Conservation (phyloP, 495 filamentous ascomycete species). For the Neurospora sp. region DNA sequence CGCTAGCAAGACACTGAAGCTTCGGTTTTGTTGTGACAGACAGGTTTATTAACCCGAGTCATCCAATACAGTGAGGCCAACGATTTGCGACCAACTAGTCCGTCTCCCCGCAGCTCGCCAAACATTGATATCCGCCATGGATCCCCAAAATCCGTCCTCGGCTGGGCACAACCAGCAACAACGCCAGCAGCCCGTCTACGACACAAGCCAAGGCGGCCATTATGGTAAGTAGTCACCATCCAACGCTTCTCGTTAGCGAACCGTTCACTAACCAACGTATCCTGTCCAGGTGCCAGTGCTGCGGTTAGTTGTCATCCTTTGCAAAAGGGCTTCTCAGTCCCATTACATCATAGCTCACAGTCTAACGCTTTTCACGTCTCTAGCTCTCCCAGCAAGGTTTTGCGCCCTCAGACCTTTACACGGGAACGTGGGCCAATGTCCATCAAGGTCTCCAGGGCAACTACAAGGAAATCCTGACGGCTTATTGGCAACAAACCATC, state of each 20-base stretch:
- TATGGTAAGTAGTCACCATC: slow-evolving; percentile 57
- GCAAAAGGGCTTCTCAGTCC: not conserved
- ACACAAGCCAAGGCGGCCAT: slow-evolving; percentile 73
- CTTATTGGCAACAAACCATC: slow-evolving; percentile 98
- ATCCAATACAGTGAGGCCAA: not conserved
- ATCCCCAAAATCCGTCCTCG: slow-evolving; percentile 35
- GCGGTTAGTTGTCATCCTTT: slow-evolving; percentile 45
- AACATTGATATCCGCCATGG: slow-evolving; percentile 26
- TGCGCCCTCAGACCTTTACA: slow-evolving; percentile 81
- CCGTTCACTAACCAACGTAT: slow-evolving; percentile 11
- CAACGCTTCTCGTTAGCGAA: not conserved
- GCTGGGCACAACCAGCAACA: slow-evolving; percentile 24
- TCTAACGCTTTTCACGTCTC: slow-evolving; percentile 6
- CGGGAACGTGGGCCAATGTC: slow-evolving; percentile 91
- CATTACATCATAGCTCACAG: slow-evolving; percentile 2
- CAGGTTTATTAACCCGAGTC: not conserved
- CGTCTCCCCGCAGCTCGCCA: not conserved
- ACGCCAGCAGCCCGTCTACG: slow-evolving; percentile 59
- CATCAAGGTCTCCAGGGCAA: slow-evolving; percentile 89
- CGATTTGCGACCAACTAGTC: slow-evolving; percentile 7
- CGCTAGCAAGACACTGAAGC: not conserved
- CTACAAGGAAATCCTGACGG: slow-evolving; percentile 93
- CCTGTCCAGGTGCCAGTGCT: slow-evolving; percentile 62
- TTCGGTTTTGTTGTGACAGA: not conserved
- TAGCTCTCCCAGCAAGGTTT: slow-evolving; percentile 68